Percentiles rank a stretch among this genome's conserved stretches.
Evolutionary conservation across 2,329 filamentous ascomycete genomes (phyloP).

Genomic region (Clonostachys rosea): DNA sequence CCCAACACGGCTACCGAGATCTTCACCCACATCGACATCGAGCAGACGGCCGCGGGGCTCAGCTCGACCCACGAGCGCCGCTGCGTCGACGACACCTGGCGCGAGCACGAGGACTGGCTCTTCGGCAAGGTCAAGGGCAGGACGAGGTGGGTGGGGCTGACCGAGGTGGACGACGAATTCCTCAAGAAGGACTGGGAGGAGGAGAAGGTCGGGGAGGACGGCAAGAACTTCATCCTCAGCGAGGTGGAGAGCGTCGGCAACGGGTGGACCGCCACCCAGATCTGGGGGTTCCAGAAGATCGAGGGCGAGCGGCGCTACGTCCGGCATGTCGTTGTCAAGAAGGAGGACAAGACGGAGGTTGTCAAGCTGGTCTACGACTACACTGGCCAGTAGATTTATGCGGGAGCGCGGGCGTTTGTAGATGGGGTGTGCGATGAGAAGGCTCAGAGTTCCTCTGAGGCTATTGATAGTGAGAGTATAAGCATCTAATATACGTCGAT

Average conservation of each 20-base stretch:
- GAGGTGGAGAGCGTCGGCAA: constrained; percentile 47
- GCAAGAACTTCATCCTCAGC: constrained; percentile 61
- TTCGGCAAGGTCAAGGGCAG: constrained; percentile 69
- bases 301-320: constrained; percentile 47
- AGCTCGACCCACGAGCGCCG: constrained; percentile 57
- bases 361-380: constrained; percentile 55
- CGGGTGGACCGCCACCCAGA: constrained; percentile 52
- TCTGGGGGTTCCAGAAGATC: constrained; percentile 56
- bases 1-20: constrained; percentile 30
- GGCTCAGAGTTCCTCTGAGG: too few relatives aligned
- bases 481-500: too few relatives aligned
- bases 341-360: constrained; percentile 40
- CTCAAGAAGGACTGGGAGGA: constrained; percentile 56
- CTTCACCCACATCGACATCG: constrained; percentile 63
- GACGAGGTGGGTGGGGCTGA: constrained; percentile 42
- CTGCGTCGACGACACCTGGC: constrained; percentile 43
- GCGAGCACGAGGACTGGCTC: constrained; percentile 71
- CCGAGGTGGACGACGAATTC: constrained; percentile 48
- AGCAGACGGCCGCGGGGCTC: constrained; percentile 69
- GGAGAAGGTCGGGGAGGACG: constrained; percentile 48
- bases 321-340: constrained; percentile 48
- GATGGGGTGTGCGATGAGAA: too few relatives aligned
- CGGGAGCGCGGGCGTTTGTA: too few relatives aligned
- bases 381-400: constrained; percentile 11
- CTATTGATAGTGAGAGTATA: too few relatives aligned